These are phyloP conservation scores for Arachis monticola DNA, from an alignment of 331 rosid species.

Conservation along the genomic window DNA sequence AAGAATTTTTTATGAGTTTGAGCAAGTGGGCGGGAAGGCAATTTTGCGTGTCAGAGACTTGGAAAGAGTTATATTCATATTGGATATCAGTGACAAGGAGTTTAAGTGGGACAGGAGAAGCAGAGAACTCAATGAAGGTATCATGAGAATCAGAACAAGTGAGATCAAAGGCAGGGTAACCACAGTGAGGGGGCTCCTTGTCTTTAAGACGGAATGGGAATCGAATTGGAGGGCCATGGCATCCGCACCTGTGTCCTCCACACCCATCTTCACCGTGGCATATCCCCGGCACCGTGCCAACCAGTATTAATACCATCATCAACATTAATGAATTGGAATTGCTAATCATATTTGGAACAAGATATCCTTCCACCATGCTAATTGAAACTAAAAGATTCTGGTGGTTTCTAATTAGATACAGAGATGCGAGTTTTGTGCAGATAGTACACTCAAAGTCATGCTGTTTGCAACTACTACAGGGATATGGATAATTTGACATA, in stretches of 20 bases:
- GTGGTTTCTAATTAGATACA: too few species aligned
- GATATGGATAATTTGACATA: too few species aligned
- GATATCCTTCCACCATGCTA: background rate
- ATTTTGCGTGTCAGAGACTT: conserved; percentile 4
- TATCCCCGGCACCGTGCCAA: background rate
- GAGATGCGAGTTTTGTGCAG: too few species aligned
- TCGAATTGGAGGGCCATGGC: background rate
- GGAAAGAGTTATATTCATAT: background rate
- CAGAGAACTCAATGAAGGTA: conserved; percentile 14
- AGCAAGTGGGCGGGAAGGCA: conserved; percentile 34
- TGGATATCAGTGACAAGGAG: background rate
- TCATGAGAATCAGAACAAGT: background rate
- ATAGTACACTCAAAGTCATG: too few species aligned
- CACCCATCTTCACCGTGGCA: background rate
- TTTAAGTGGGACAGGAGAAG: conserved; percentile 26
- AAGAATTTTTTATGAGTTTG: background rate
- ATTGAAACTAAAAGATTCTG: background rate
- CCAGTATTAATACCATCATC: background rate
- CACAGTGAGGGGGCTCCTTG: conserved; percentile 14
- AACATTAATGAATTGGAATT: background rate
- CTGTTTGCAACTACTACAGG: too few species aligned
- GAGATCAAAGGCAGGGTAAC: conserved; percentile 26
- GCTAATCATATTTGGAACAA: background rate
- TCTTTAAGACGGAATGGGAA: background rate
- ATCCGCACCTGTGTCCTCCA: background rate